Conservation (phyloP, 2,329 filamentous ascomycete genomes). For the Colletotrichum destructivum region DNA sequence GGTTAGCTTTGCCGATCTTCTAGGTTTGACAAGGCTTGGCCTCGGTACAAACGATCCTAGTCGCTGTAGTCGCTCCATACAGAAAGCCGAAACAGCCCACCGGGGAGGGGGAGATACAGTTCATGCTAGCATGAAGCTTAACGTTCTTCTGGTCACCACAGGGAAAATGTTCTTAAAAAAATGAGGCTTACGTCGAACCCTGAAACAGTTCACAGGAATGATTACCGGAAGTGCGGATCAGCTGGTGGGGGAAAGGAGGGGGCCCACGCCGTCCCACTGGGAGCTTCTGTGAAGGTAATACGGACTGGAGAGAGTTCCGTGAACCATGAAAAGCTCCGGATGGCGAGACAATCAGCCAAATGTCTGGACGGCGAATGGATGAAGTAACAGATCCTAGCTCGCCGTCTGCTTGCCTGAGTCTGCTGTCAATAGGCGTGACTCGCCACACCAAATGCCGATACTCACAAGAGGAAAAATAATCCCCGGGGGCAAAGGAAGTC, state of each 20-base stretch:
- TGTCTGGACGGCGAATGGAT: background rate
- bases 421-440: too few species aligned
- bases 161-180: background rate
- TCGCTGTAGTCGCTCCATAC: background rate
- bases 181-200: constrained; percentile 4
- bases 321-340: background rate
- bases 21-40: background rate
- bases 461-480: too few species aligned
- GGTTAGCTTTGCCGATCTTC: background rate
- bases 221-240: background rate
- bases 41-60: background rate
- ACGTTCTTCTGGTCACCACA: too few species aligned
- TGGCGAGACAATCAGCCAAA: background rate
- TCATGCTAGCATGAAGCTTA: background rate
- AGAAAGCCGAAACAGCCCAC: background rate
- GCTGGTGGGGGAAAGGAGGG: background rate
- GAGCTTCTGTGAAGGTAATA: too few species aligned
- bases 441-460: too few species aligned
- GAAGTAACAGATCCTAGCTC: background rate
- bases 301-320: too few species aligned
- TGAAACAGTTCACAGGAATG: constrained; percentile 12
- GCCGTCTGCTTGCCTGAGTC: too few species aligned
- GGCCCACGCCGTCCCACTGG: too few species aligned
- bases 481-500: too few species aligned
- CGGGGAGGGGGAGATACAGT: background rate